Evolutionary conservation across 352 stramenopile species (phyloP).

Genomic region (Lagenidium sp.): DNA sequence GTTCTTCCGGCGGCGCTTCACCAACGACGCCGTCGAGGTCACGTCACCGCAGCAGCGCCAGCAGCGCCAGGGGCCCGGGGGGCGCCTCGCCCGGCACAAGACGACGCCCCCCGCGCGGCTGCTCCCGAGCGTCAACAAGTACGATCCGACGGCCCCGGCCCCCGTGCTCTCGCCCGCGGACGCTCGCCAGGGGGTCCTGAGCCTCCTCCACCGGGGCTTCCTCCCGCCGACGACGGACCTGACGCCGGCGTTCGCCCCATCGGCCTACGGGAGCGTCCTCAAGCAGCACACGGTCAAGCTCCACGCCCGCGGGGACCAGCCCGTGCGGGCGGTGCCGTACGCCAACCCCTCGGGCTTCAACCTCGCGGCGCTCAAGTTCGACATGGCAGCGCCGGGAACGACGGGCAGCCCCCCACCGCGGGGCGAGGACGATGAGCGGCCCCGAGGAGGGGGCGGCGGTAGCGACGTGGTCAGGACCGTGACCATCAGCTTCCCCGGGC

Average conservation of each 20-base stretch:
- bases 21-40: not conserved
- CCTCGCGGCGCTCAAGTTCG: slow-evolving; percentile 68
- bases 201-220: slow-evolving; percentile 64
- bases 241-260: slow-evolving; percentile 44
- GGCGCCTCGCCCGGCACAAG: slow-evolving; percentile 43
- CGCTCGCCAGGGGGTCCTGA: slow-evolving; percentile 49
- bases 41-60: not conserved
- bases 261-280: slow-evolving; percentile 32
- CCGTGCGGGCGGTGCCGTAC: slow-evolving; percentile 31
- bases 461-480: slow-evolving; percentile 11
- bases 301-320: slow-evolving; percentile 48
- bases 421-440: not conserved
- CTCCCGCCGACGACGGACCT: slow-evolving; percentile 48
- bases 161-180: slow-evolving; percentile 52
- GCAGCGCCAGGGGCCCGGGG: slow-evolving; percentile 1
- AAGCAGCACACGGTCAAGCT: slow-evolving; percentile 40
- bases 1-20: slow-evolving; percentile 1
- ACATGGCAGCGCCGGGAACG: slow-evolving; percentile 19
- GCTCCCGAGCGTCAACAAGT: slow-evolving; percentile 64
- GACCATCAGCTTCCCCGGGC: slow-evolving; percentile 8
- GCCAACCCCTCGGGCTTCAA: slow-evolving; percentile 66
- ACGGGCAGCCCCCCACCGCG: not conserved
- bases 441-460: too few relatives aligned
- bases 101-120: slow-evolving; percentile 39
- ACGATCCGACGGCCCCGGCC: slow-evolving; percentile 35